Percentiles rank a stretch among this genome's conserved stretches.
These are phyloP conservation scores for Peribolospora kevripleyi DNA, from an alignment of 768 basidiomycete species.

Conservation along the genomic window DNA sequence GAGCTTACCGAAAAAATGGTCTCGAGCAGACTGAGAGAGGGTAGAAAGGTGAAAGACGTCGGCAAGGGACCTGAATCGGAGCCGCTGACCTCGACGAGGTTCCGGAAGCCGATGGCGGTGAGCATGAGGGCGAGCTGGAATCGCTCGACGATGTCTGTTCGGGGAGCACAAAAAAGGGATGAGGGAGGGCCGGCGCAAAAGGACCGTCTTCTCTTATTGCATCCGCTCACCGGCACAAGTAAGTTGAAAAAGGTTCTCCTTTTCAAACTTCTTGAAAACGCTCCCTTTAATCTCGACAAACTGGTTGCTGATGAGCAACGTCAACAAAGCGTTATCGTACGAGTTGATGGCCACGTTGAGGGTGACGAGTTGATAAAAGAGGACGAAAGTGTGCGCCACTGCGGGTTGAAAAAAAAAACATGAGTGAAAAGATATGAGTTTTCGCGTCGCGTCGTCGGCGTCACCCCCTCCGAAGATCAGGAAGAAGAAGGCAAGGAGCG, in stretches of 20 bases:
- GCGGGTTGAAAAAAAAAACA: not conserved
- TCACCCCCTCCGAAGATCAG: not conserved
- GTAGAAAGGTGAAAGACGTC: constrained; percentile 22
- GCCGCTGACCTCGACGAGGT: constrained; percentile 78
- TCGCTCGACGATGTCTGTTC: constrained; percentile 79
- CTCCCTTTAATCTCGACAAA: constrained; percentile 99
- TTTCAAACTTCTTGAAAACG: constrained; percentile 98
- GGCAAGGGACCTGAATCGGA: constrained; percentile 54
- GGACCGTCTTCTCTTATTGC: not conserved
- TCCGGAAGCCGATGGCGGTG: constrained; percentile 67
- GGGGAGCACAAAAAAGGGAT: not conserved
- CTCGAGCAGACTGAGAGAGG: constrained; percentile 20
- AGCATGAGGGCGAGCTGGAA: constrained; percentile 85
- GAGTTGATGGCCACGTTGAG: constrained; percentile 96
- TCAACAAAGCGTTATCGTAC: constrained; percentile 83
- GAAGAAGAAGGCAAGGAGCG: not conserved
- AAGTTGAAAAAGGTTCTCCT: constrained; percentile 94
- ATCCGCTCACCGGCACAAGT: constrained; percentile 60
- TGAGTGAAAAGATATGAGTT: not conserved
- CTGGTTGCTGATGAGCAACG: constrained; percentile 84
- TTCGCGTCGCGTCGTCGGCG: not conserved
- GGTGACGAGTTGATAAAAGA: constrained; percentile 82
- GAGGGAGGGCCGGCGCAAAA: not conserved
- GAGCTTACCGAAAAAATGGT: constrained; percentile 58
- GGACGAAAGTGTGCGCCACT: constrained; percentile 80